A percentile compares a stretch with the other conserved stretches of the same genome.
Conservation (phyloP, 2,329 filamentous ascomycete genomes). For the Colletotrichum tofieldiae region DNA sequence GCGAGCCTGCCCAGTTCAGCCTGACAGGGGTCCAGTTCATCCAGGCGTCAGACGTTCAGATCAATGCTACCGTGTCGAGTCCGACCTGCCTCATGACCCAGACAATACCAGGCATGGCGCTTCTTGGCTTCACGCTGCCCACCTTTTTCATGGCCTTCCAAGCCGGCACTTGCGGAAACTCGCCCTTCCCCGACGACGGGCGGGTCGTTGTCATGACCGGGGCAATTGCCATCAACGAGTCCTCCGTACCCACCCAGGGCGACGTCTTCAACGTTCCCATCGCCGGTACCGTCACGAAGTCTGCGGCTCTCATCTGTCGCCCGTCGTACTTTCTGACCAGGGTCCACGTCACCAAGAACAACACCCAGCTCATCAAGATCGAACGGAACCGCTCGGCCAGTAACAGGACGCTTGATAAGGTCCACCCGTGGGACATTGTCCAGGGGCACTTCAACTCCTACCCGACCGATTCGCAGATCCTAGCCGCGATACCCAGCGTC, state of each 20-base stretch:
- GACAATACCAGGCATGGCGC: slow-evolving; percentile 42
- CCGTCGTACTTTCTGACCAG: slow-evolving; percentile 47
- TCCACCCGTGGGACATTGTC: slow-evolving; percentile 48
- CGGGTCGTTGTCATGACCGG: slow-evolving; percentile 48
- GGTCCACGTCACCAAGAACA: slow-evolving; percentile 47
- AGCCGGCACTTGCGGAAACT: slow-evolving; percentile 45
- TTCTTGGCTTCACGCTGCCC: slow-evolving; percentile 39
- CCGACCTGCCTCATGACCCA: slow-evolving; percentile 43
- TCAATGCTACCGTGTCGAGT: slow-evolving; percentile 51
- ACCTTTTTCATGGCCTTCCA: slow-evolving; percentile 46
- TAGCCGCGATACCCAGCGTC: slow-evolving; percentile 28
- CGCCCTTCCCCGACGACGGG: slow-evolving; percentile 42
- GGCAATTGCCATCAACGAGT: slow-evolving; percentile 41
- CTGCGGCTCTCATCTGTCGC: slow-evolving; percentile 49
- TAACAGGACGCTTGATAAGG: slow-evolving; percentile 42
- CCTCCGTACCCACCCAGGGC: slow-evolving; percentile 21
- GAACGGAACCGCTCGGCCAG: slow-evolving; percentile 16
- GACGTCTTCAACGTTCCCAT: slow-evolving; percentile 40
- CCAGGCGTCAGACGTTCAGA: slow-evolving; percentile 41
- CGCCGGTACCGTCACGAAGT: slow-evolving; percentile 45
- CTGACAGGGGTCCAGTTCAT: slow-evolving; percentile 47
- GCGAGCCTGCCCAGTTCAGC: slow-evolving; percentile 49
- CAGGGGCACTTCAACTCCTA: slow-evolving; percentile 47
- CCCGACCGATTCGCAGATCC: slow-evolving; percentile 32
- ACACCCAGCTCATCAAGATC: slow-evolving; percentile 44